A percentile compares a stretch with the other conserved stretches of the same genome.
Evolutionary conservation across 1,284 basidiomycete genomes (phyloP).

Genomic region (Moesziomyces globuligerus): DNA sequence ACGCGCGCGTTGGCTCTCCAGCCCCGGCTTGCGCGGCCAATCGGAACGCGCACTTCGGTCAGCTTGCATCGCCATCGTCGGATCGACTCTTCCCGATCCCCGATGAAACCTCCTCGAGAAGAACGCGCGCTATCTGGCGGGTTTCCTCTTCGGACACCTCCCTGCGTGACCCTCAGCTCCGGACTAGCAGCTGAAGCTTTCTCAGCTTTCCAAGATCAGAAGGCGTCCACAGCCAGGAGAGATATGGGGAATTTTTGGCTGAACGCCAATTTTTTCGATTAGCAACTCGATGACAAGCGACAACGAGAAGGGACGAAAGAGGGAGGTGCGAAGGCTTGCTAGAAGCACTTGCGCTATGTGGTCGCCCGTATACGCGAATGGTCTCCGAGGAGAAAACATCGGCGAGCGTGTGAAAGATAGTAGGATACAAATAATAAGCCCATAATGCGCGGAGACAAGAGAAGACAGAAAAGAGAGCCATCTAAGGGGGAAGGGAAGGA

Average conservation of each 20-base stretch:
- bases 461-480: constrained; percentile 11
- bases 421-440: constrained; percentile 29
- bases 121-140: constrained; percentile 2
- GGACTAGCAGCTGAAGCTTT: too few species aligned
- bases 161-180: too few species aligned
- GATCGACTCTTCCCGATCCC: background rate
- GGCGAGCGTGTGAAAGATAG: constrained; percentile 29
- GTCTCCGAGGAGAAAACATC: constrained; percentile 47
- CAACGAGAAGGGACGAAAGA: constrained; percentile 2
- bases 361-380: constrained; percentile 50
- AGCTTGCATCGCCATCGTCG: constrained; percentile 2
- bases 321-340: constrained; percentile 8
- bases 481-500: constrained; percentile 10
- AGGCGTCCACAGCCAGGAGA: background rate
- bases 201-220: too few species aligned
- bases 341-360: constrained; percentile 10
- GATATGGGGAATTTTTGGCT: constrained; percentile 6
- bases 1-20: constrained; percentile 3
- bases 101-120: background rate
- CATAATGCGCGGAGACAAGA: constrained; percentile 26
- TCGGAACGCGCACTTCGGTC: constrained; percentile 22
- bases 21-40: constrained; percentile 17
- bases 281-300: constrained; percentile 12
- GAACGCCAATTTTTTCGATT: constrained; percentile 24
- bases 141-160: too few species aligned